These are phyloP conservation scores for Leavenworthia alabamica DNA, from an alignment of 345 rosid genomes.

Conservation along the genomic window DNA sequence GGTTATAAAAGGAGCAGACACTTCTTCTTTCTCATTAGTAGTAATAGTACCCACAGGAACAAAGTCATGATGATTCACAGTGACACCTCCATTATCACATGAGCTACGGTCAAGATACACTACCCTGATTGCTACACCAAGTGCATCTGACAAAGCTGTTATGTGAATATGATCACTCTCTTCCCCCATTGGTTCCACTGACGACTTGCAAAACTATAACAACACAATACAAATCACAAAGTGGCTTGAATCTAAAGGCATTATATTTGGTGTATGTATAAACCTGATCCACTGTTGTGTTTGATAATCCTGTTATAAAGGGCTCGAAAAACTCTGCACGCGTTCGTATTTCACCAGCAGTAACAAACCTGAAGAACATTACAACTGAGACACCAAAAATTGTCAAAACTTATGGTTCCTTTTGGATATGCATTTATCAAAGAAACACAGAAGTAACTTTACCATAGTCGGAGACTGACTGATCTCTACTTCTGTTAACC, in stretches of 20 bases:
- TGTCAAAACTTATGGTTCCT: conserved; percentile 31
- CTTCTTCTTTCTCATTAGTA: conserved; percentile 28
- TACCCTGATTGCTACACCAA: conserved; percentile 88
- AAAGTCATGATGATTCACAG: conserved; percentile 89
- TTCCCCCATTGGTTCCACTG: conserved; percentile 99
- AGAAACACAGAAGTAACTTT: conserved; percentile 31
- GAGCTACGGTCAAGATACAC: conserved; percentile 95
- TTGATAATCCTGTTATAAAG: conserved; percentile 74
- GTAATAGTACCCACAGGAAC: conserved; percentile 44
- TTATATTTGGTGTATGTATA: conserved; percentile 19
- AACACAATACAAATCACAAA: not conserved
- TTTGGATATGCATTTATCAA: conserved; percentile 7
- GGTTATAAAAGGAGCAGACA: conserved; percentile 58
- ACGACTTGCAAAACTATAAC: conserved; percentile 91
- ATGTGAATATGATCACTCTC: conserved; percentile 99
- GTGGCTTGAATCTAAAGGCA: not conserved
- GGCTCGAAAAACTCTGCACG: conserved; percentile 91
- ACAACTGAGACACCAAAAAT: conserved; percentile 62
- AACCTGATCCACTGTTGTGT: conserved; percentile 92
- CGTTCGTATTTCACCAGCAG: conserved; percentile 85
- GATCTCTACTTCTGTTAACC: conserved; percentile 74
- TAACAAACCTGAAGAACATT: conserved; percentile 99
- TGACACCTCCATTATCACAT: conserved; percentile 63
- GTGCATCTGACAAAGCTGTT: conserved; percentile 84
- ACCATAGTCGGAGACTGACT: conserved; percentile 88